A percentile compares a stretch with the other conserved stretches of the same genome.
Conservation (phyloP, 2,329 filamentous ascomycete genomes). For the Ophiostoma sp. region DNA sequence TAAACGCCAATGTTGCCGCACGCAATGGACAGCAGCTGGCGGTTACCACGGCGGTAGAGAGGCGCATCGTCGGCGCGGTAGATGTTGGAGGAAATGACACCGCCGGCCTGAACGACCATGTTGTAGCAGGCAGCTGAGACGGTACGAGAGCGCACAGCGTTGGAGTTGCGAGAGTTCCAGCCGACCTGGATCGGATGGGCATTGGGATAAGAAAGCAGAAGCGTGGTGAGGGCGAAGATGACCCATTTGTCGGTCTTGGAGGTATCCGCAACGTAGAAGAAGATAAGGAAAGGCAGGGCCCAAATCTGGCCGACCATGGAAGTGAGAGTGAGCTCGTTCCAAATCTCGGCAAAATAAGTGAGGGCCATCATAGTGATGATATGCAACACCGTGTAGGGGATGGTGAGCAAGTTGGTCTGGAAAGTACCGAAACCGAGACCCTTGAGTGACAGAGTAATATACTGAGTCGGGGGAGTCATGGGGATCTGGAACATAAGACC, state of each 20-base stretch:
- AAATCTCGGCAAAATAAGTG: conserved; percentile 45
- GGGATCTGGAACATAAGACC: conserved; percentile 58
- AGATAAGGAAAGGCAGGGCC: conserved; percentile 60
- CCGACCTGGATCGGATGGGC: conserved; percentile 51
- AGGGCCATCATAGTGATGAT: conserved; percentile 42
- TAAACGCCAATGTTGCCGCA: conserved; percentile 38
- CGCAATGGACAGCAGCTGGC: conserved; percentile 52
- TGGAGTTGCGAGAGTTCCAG: conserved; percentile 58
- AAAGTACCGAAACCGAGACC: conserved; percentile 61
- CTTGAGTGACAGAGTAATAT: conserved; percentile 60
- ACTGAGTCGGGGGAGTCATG: conserved; percentile 48
- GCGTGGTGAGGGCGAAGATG: conserved; percentile 44
- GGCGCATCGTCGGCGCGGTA: conserved; percentile 45
- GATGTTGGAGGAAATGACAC: conserved; percentile 45
- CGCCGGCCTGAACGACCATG: conserved; percentile 49
- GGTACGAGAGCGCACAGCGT: conserved; percentile 60
- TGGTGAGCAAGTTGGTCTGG: conserved; percentile 62
- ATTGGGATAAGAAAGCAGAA: conserved; percentile 45
- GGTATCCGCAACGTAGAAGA: conserved; percentile 46
- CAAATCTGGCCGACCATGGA: conserved; percentile 56
- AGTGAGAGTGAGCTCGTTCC: conserved; percentile 52
- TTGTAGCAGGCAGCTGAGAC: conserved; percentile 67
- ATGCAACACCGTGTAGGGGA: conserved; percentile 49
- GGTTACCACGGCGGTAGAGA: conserved; percentile 56
- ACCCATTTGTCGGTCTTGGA: conserved; percentile 43